Percentiles rank a stretch among this genome's conserved stretches.
Conservation (phyloP, 2,329 filamentous ascomycete genomes). For the Trematosphaeria pertusa region DNA sequence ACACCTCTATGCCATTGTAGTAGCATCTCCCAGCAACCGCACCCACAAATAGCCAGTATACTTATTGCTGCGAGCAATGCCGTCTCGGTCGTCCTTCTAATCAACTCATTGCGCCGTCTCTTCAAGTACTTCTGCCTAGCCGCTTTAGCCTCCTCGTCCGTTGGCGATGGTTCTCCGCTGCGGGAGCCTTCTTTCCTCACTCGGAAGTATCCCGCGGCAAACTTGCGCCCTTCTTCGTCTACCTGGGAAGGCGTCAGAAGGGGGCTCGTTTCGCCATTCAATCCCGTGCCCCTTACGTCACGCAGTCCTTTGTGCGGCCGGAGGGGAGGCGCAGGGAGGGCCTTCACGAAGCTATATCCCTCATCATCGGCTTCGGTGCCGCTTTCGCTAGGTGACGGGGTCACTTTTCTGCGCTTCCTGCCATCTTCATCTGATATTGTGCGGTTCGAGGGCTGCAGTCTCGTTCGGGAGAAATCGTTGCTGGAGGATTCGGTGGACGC, state of each 20-base stretch:
- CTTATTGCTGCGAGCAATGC: constrained; percentile 61
- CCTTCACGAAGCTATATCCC: constrained; percentile 75
- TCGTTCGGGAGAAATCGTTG: constrained; percentile 26
- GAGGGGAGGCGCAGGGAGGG: constrained; percentile 78
- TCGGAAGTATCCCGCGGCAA: constrained; percentile 48
- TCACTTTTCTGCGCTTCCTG: constrained; percentile 35
- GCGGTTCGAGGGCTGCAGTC: constrained; percentile 21
- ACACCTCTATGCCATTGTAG: constrained; percentile 51
- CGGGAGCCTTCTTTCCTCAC: constrained; percentile 22
- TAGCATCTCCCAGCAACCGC: constrained; percentile 41
- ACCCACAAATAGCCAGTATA: constrained; percentile 52
- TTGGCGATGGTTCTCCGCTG: constrained; percentile 26
- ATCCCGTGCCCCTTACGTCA: constrained; percentile 52
- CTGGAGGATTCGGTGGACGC: constrained; percentile 26
- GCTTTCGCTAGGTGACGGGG: constrained; percentile 73
- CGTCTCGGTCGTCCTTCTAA: constrained; percentile 66
- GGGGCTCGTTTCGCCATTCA: constrained; percentile 46
- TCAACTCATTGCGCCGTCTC: constrained; percentile 88
- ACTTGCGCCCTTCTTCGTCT: constrained; percentile 54
- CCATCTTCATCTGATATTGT: constrained; percentile 35
- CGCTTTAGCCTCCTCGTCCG: constrained; percentile 46
- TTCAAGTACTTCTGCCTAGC: constrained; percentile 75
- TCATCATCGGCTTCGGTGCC: constrained; percentile 97
- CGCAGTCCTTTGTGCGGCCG: constrained; percentile 80
- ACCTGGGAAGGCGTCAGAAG: constrained; percentile 57